Evolutionary conservation across 768 basidiomycete species (phyloP), one percentile per base, ranked within the genome.

Genomic region (Tylopilus subfusipes): DNA sequence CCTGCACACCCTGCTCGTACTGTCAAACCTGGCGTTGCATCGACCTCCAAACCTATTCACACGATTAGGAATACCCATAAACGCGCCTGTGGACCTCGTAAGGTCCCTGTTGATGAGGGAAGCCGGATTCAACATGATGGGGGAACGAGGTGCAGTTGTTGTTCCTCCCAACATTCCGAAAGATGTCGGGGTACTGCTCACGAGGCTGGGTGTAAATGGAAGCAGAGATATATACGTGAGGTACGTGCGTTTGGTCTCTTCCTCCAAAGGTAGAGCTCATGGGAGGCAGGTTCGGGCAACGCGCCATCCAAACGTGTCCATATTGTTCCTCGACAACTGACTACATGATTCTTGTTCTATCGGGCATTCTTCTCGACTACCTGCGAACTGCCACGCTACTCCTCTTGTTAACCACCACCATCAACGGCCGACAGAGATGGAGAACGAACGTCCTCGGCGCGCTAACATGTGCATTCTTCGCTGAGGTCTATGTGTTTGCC

Each of bases 41-140:
- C 77, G 76, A 47, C 84, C 87, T 10, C 76, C 77, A 43, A 89
- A 89, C 62, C 64, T 90, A 30, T 90, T 87, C 66, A 72, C 71
- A 36, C 68, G 74, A 4, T 72, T 88, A n/a, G 61, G 72, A 2
- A 65, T 87, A 42, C 81, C 85, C 1, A 56, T 86, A 46, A 83
- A 77, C 53, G 76, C 76, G 3, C 75, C 84, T 0, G 72, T 79
- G 27, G 83, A 86, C 31, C 61, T 64, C 10, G 77, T 90, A 38
- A 78, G 77, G 16, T 69, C 72, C 7, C 56, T 76, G 11, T 65
- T 89, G 34, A 58, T 77, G 5, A 70, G 68, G 49, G 69, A 70
- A 33, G 79, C 78, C 10, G 75, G 76, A 24, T 67, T 70, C 2
- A 73, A 70, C 48, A 64, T 67, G 44, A 45, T 58, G 48, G 46